A percentile compares a stretch with the other conserved stretches of the same genome.
Conservation (phyloP, 228 moss, liverwort and hornwort species). For the Sphagnum magellanicum region DNA sequence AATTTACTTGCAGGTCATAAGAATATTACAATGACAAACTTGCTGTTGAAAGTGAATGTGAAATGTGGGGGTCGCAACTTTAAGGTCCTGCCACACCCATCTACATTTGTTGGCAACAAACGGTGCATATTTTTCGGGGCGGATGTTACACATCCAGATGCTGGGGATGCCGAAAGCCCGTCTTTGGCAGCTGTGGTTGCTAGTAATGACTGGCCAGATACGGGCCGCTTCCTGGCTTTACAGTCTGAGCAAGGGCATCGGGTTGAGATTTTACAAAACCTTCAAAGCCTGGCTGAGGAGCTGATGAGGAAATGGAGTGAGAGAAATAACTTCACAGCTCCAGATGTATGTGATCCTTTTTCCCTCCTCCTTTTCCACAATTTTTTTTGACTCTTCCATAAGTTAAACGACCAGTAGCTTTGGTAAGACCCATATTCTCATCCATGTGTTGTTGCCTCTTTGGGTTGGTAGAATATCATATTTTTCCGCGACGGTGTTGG, state of each 20-base stretch:
- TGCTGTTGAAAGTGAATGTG: conserved; percentile 40
- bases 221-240: conserved; percentile 20
- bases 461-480: conserved; percentile 14
- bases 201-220: conserved; percentile 30
- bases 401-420: too few relatives aligned
- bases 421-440: too few relatives aligned
- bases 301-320: conserved; percentile 28
- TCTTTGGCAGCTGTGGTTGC: conserved; percentile 37
- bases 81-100: background rate
- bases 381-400: background rate
- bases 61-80: conserved; percentile 39
- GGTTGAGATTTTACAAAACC: conserved; percentile 14
- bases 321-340: conserved; percentile 22
- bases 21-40: conserved; percentile 11
- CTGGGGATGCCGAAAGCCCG: conserved; percentile 10
- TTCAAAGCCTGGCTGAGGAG: conserved; percentile 22
- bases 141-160: conserved; percentile 19
- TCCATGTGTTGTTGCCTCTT: too few relatives aligned
- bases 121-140: conserved; percentile 27
- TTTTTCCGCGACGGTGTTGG: conserved; percentile 35
- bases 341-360: conserved; percentile 15
- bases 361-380: background rate
- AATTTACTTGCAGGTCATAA: too few relatives aligned
- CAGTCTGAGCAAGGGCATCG: conserved; percentile 14
- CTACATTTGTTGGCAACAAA: too few relatives aligned